Evolutionary conservation across 768 basidiomycete genomes (phyloP), one percentile per base, ranked within the genome.

Genomic region (Agrocybe chaxingu): DNA sequence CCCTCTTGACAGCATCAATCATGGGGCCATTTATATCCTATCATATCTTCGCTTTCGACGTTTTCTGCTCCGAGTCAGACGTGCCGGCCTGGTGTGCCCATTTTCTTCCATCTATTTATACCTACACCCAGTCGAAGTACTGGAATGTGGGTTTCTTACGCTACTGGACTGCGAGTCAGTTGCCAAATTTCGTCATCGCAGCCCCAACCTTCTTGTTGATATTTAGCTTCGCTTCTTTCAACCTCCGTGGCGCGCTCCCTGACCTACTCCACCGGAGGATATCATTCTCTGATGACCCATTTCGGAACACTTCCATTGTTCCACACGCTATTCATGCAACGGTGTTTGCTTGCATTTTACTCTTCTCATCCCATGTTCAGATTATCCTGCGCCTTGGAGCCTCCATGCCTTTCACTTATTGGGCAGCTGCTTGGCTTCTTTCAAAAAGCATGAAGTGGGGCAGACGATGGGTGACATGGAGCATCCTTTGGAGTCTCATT

Each of bases 151-250:
- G 95, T 11, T 81, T 95, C 56, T 66, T 99, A 53, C 80, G 75
- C 2, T 98, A 98, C 67, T 99, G 92, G 92, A 85, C 85, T 0
- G 53, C 71, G 18, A 69, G 78, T 30, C 95, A 99, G 66, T 58
- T 92, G 2, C 97, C 97, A 41, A 97, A 98, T 67, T 89, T 98
- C 62, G 55, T 92, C 52, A 74, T 98, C 49, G 82, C 87, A 11
- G 60, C 80, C 0, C 96, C 96, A 0, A 75, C 87, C 0, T 77
- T 96, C 47, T 37, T 68, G 43, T 69, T 77, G 54, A 68, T 85
- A 34, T 67, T 77, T 47, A 49, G 66, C 4, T 82, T 79, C 50
- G 67, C 70, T 6, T 35, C 66, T 3, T 53, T 62, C 34, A 66
- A 74, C 57, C 57, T 78, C 33, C 52, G 41, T 8, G 42, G 57